Evolutionary conservation across 1,139 yeast genomes (phyloP).

Genomic region (Lizanozyma gosingica): DNA sequence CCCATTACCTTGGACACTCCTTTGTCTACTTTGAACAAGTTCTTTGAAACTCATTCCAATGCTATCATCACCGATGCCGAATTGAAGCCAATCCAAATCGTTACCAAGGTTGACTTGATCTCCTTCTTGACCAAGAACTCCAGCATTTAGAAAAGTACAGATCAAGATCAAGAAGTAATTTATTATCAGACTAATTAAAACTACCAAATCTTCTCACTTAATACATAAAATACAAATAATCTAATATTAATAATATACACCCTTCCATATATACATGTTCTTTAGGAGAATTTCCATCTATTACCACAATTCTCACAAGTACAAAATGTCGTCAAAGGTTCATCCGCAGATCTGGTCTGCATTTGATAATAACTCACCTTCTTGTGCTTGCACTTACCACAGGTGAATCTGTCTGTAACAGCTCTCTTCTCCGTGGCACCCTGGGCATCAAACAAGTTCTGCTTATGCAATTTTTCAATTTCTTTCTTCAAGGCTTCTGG

Average conservation of each 20-base stretch:
- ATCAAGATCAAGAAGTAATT: too few species aligned
- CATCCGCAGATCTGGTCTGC: conserved; percentile 98
- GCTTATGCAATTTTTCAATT: conserved; percentile 75
- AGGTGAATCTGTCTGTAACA: conserved; percentile 90
- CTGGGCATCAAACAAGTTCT: conserved; percentile 91
- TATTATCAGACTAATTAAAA: neutral
- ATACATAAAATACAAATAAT: neutral
- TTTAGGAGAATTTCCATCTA: conserved; percentile 85
- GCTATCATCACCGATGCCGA: conserved; percentile 73
- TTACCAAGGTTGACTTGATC: conserved; percentile 79
- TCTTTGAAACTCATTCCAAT: conserved; percentile 80
- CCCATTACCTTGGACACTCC: conserved; percentile 65
- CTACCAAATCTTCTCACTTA: too few species aligned
- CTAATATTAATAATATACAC: conserved; percentile 1
- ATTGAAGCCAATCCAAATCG: conserved; percentile 72
- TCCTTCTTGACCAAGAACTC: conserved; percentile 41
- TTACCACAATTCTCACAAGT: conserved; percentile 97
- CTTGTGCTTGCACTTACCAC: conserved; percentile 96
- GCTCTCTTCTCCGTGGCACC: conserved; percentile 98
- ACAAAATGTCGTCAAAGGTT: conserved; percentile 95
- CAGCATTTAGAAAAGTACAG: neutral
- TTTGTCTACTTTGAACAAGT: conserved; percentile 60
- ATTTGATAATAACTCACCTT: conserved; percentile 94
- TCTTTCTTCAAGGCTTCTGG: conserved; percentile 80
- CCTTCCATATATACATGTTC: neutral